Percentiles rank a stretch among this genome's conserved stretches.
Evolutionary conservation across 257 asterid genomes (phyloP).

Genomic region (Jaltomata sinuosa): DNA sequence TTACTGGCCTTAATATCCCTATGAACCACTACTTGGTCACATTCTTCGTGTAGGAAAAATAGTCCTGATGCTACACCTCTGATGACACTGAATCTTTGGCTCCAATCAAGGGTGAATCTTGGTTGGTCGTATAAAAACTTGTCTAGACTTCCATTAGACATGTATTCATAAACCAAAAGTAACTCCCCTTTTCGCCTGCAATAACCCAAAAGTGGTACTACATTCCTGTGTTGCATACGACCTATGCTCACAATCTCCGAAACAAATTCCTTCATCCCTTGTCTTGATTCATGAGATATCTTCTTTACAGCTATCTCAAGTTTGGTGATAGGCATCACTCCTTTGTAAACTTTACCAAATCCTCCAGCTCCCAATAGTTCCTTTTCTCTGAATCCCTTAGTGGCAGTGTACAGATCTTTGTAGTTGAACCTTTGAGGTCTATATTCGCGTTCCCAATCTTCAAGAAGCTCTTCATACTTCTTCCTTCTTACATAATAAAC

Average conservation of each 20-base stretch:
- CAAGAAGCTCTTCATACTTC: conserved; percentile 40
- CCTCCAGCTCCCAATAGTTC: conserved; percentile 56
- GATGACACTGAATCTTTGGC: neutral
- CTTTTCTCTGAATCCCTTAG: conserved; percentile 42
- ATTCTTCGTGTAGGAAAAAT: neutral
- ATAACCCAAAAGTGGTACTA: neutral
- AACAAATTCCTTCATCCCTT: neutral
- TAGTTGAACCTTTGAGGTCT: conserved; percentile 47
- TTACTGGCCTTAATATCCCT: conserved; percentile 22
- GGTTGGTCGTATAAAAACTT: conserved; percentile 3
- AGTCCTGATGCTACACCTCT: neutral
- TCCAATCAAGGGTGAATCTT: neutral
- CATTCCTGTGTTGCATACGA: neutral
- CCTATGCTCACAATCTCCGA: neutral
- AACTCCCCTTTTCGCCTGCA: neutral
- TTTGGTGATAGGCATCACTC: conserved; percentile 28
- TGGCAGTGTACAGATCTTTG: conserved; percentile 49
- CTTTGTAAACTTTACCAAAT: conserved; percentile 58
- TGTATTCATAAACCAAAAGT: neutral
- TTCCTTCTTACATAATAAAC: conserved; percentile 22
- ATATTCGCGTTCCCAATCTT: conserved; percentile 54
- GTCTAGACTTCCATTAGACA: conserved; percentile 45
- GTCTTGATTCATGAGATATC: conserved; percentile 12
- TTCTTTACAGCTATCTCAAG: conserved; percentile 45
- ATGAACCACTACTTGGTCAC: neutral